Conservation (phyloP, 768 basidiomycete genomes). For the Amylocystis lapponica region DNA sequence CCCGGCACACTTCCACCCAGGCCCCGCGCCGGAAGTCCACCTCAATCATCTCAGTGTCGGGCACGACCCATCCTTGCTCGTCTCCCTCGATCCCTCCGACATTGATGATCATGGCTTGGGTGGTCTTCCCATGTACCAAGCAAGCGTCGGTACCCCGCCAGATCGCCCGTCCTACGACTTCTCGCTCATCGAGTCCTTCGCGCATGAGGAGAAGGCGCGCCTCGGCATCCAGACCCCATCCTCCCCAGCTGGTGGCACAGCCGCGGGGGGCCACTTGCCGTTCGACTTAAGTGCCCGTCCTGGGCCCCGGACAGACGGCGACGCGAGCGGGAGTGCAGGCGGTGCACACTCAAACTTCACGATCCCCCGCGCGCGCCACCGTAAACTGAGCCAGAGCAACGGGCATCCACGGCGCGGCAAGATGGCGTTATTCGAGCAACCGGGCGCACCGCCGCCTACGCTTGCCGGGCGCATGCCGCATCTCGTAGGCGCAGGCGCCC, state of each 20-base stretch:
- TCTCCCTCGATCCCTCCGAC: slow-evolving; percentile 16
- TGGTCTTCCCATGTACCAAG: slow-evolving; percentile 66
- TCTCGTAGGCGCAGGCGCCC: slow-evolving; percentile 15
- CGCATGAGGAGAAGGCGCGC: slow-evolving; percentile 56
- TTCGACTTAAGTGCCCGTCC: not conserved
- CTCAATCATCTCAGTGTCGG: slow-evolving; percentile 31
- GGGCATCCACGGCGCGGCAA: slow-evolving; percentile 72
- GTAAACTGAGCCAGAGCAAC: slow-evolving; percentile 84
- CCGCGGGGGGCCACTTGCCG: not conserved
- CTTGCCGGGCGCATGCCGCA: slow-evolving; percentile 32
- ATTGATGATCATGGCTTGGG: slow-evolving; percentile 28
- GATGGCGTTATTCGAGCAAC: slow-evolving; percentile 81
- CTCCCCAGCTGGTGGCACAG: slow-evolving; percentile 8
- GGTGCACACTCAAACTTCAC: slow-evolving; percentile 14
- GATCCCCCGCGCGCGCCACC: slow-evolving; percentile 51
- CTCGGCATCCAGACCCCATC: slow-evolving; percentile 52
- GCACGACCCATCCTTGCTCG: slow-evolving; percentile 47
- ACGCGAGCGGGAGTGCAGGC: slow-evolving; percentile 10
- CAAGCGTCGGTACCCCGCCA: slow-evolving; percentile 28
- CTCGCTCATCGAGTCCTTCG: slow-evolving; percentile 69
- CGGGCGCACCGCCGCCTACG: slow-evolving; percentile 35
- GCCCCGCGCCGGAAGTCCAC: slow-evolving; percentile 32
- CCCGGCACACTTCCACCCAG: slow-evolving; percentile 16
- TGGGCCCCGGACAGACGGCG: slow-evolving; percentile 4
- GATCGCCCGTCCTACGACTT: slow-evolving; percentile 62